Base-by-base conservation (phyloP, 176 grass and related monocot species). In the Cenchrus americanus region DNA sequence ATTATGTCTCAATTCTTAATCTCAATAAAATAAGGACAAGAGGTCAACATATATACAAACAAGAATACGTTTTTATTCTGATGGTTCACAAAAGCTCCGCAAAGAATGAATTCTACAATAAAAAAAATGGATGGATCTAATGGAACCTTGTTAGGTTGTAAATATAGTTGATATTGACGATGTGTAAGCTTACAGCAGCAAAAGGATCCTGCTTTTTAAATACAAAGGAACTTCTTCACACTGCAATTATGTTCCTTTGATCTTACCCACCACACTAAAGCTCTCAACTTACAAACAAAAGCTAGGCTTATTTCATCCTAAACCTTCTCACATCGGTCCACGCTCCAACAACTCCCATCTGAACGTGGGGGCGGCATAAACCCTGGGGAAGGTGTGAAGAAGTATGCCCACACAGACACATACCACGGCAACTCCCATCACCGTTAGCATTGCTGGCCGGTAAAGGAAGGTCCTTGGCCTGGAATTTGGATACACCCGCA, bases 341-440 rank as follows among this genome's bases (percentile, higher is more conserved):
- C 84, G 91, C 69, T 88, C 89, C 84, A 99, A 43, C 83, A 94
- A 32, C 37, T 99, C 96, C 96, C 96, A 99, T 78, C 96, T 92
- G 75, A 99, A 99, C 1, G 90, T 90, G 0, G 89, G 96, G 0
- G 89, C 91, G 2, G 80, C 92, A 43, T 91, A 93, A 79, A 99
- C 96, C 82, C 83, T 88, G 2, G 96, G 93, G 2, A 87, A 75
- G 32, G 93, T 90, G 41, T 99, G 93, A 64, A 96, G 88, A 51
- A 96, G 83, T 77, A 96, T 78, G 6, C 93, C 93, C 1, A 99
- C 91, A 69, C 96, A 99, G 7, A 96, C 91, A 57, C 96, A 99
- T 8, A 99, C 85, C 14, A 89, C 93, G 0, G 96, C 96, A 0
- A 99, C 89, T 1, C 96, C 96, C 75, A 99, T 91, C 83, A 99